A percentile compares a stretch with the other conserved stretches of the same genome.
These are phyloP conservation scores for Gryganskiella cystojenkinii DNA, from an alignment of 192 early-diverging fungal genomes.

Conservation along the genomic window DNA sequence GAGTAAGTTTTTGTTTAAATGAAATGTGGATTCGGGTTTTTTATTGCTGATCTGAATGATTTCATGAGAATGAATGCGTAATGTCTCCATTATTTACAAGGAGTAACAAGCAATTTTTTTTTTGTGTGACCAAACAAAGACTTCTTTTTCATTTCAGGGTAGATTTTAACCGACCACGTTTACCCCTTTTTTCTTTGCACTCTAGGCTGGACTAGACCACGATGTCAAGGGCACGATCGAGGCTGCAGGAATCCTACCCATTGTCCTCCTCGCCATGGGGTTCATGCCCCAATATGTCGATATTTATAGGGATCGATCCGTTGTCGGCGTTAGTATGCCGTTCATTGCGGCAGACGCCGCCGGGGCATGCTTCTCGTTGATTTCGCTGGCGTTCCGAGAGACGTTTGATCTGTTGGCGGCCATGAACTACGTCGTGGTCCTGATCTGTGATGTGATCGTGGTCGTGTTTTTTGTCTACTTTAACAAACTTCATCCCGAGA, in stretches of 20 bases:
- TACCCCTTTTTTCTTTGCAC: neutral
- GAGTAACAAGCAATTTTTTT: neutral
- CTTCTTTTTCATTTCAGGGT: too few species aligned
- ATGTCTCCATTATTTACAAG: too few species aligned
- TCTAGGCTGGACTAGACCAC: constrained; percentile 33
- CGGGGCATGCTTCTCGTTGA: constrained; percentile 56
- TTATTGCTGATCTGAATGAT: too few species aligned
- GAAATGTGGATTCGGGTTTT: too few species aligned
- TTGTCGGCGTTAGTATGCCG: constrained; percentile 55
- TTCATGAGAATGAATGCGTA: too few species aligned
- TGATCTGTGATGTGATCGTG: constrained; percentile 36
- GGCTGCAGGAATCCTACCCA: constrained; percentile 56
- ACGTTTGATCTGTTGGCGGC: constrained; percentile 35
- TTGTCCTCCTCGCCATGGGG: constrained; percentile 49
- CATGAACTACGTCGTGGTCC: constrained; percentile 30
- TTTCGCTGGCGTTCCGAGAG: constrained; percentile 38
- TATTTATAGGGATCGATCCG: constrained; percentile 45
- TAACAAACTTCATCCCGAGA: constrained; percentile 28
- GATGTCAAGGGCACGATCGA: constrained; percentile 42
- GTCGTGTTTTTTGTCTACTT: constrained; percentile 27
- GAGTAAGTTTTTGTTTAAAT: constrained; percentile 21
- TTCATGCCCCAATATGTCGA: constrained; percentile 59
- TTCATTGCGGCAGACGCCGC: constrained; percentile 56
- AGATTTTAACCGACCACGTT: neutral
- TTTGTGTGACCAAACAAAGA: constrained; percentile 1